Conservation (phyloP, 2,329 filamentous ascomycete genomes). For the Anthostomella pinea region DNA sequence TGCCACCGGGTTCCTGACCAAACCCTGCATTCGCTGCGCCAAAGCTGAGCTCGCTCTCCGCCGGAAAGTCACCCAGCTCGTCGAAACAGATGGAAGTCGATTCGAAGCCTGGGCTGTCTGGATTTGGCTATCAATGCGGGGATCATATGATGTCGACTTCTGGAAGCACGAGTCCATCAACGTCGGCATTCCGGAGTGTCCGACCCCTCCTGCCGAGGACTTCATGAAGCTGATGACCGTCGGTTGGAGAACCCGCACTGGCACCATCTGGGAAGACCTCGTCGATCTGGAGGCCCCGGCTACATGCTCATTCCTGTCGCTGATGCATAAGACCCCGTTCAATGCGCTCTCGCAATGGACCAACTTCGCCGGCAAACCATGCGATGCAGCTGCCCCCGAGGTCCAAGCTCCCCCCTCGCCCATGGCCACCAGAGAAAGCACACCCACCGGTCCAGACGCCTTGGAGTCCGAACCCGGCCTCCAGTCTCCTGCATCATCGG, state of each 20-base stretch:
- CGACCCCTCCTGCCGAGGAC: slow-evolving; percentile 1
- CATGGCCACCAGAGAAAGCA: too few species aligned
- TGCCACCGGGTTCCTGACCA: slow-evolving; percentile 17
- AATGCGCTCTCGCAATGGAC: slow-evolving; percentile 13
- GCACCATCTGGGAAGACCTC: slow-evolving; percentile 14
- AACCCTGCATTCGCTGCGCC: slow-evolving; percentile 19
- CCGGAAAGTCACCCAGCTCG: slow-evolving; percentile 6
- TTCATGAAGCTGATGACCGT: slow-evolving; percentile 16
- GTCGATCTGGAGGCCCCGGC: slow-evolving; percentile 3
- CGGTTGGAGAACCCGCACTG: slow-evolving; percentile 16
- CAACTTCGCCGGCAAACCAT: background rate
- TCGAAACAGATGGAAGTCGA: slow-evolving; percentile 2
- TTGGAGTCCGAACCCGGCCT: too few species aligned
- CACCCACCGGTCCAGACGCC: too few species aligned
- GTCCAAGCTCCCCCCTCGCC: background rate
- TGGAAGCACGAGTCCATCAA: slow-evolving; percentile 14
- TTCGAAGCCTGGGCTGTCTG: slow-evolving; percentile 20
- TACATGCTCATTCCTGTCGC: background rate
- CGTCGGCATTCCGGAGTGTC: slow-evolving; percentile 6
- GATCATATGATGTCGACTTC: slow-evolving; percentile 11
- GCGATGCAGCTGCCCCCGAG: background rate
- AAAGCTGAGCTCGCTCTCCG: slow-evolving; percentile 17
- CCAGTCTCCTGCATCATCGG: too few species aligned
- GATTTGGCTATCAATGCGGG: slow-evolving; percentile 18
- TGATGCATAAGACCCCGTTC: slow-evolving; percentile 10